Base-by-base conservation (phyloP, 352 stramenopile species). In the Halophytophthora polymorphica region DNA sequence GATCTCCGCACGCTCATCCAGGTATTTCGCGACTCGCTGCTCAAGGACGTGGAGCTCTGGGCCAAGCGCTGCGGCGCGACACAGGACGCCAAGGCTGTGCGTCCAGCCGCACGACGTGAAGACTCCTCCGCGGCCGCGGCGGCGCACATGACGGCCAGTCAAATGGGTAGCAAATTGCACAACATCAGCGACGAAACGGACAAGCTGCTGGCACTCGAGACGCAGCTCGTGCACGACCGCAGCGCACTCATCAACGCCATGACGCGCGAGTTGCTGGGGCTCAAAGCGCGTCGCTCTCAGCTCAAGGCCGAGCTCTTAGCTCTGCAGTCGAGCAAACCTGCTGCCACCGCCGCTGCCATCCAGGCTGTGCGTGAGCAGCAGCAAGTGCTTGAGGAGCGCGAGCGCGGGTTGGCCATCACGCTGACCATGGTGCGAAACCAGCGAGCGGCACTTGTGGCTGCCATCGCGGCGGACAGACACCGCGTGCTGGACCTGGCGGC, bases 21-120 rank as follows among this genome's bases (percentile, higher is more conserved):
- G 50, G 71, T 94, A 5, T 94, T 93, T 44, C 88, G 88, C 53
- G 81, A 91, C 36, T 82, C 79, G 1, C 50, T 92, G 0, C 70
- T 88, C 10, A 92, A 92, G 57, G 83, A 94, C 17, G 77, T 86
- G 3, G 74, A 83, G 12, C 61, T 83, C n/a, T 93, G 83, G 81
- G 56, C 67, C 2, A 81, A 81, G 25, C 74, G 73, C 6, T 54
- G 50, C 43, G 61, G 61, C 23, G 38, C 62, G n/a, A 51, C 18
- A 40, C 46, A 61, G 50, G 56, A 69, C 12, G 49, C 12, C 15
- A 54, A 31, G 25, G 21, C 40, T 49, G 31, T 25, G 6, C 19
- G 7, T 55, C 55, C 1, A 80, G 50, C 36, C 76, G 61, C 7
- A 44, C 57, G 55, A 15, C 68, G 80, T 6, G 77, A 88, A 45